Evolutionary conservation across 345 rosid genomes (phyloP).

Genomic region (Hibiscus trionum): DNA sequence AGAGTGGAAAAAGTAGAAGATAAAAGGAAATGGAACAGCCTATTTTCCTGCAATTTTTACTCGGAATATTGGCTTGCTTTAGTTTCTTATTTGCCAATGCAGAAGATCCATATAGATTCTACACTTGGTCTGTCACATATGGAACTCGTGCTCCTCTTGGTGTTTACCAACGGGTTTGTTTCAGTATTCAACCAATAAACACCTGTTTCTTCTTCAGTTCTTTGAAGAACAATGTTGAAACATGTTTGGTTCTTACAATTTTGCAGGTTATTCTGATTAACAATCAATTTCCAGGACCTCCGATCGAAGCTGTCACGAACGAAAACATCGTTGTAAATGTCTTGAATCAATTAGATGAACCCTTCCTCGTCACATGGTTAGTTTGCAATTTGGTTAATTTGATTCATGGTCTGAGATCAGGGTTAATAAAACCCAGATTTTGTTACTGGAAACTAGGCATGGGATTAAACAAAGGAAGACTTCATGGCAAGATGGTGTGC

Average conservation of each 20-base stretch:
- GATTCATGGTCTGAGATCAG: background rate
- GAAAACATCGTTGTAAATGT: conserved; percentile 73
- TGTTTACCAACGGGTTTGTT: conserved; percentile 7
- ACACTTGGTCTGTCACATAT: conserved; percentile 1
- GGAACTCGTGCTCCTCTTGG: conserved; percentile 13
- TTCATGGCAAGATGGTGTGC: conserved; percentile 83
- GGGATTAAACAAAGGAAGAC: conserved; percentile 65
- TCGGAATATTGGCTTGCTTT: conserved; percentile 10
- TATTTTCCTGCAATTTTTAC: conserved; percentile 2
- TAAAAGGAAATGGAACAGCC: background rate
- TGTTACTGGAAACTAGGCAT: conserved; percentile 34
- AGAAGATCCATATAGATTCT: conserved; percentile 12
- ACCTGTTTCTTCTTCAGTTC: background rate
- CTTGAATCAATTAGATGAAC: conserved; percentile 59
- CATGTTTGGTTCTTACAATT: background rate
- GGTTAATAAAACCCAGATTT: background rate
- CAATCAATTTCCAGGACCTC: conserved; percentile 78
- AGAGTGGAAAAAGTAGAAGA: background rate
- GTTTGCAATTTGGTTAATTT: background rate
- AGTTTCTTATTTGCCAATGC: conserved; percentile 9
- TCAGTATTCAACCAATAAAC: background rate
- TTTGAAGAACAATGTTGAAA: background rate
- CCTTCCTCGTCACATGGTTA: conserved; percentile 77
- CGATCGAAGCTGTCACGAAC: conserved; percentile 67
- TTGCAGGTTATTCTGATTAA: conserved; percentile 76